phyloP scores from a whole-genome alignment of 345 rosid species.

The rapeseed (Brassica napus) region DNA sequence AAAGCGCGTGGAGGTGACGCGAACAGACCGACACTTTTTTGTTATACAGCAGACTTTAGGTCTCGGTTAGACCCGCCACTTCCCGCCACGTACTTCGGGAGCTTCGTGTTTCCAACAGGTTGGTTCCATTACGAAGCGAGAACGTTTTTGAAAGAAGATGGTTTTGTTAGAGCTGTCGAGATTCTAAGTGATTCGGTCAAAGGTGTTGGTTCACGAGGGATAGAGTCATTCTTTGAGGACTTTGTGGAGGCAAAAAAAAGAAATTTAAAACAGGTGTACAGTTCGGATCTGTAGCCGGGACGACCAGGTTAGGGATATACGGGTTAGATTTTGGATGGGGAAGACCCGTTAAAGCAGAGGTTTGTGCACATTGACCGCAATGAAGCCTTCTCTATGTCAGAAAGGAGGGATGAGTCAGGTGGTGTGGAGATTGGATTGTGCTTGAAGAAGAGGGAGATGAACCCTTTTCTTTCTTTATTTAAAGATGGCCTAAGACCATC shows the following conservation, averaged over 20 bases:
- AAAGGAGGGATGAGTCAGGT: slow-evolving; percentile 27
- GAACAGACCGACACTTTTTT: background rate
- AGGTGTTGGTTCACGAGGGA: background rate
- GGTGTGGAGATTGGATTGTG: slow-evolving; percentile 39
- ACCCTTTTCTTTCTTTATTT: background rate
- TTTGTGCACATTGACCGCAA: background rate
- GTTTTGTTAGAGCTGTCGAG: slow-evolving; percentile 24
- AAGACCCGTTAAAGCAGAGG: slow-evolving; percentile 15
- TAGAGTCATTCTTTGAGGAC: background rate
- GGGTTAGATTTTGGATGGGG: slow-evolving; percentile 40
- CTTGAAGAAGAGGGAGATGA: slow-evolving; percentile 16
- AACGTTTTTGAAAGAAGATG: background rate
- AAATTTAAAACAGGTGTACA: background rate
- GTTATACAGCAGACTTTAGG: slow-evolving; percentile 3
- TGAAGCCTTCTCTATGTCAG: slow-evolving; percentile 28
- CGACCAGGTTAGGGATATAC: slow-evolving; percentile 27
- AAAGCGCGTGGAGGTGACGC: slow-evolving; percentile 27
- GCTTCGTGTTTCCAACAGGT: slow-evolving; percentile 26
- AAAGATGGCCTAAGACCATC: background rate
- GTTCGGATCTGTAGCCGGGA: slow-evolving; percentile 19
- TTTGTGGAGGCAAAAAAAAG: background rate
- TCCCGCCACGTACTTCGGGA: slow-evolving; percentile 7
- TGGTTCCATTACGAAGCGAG: background rate
- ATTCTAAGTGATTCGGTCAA: slow-evolving; percentile 19
- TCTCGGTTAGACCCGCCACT: background rate